Evolutionary conservation across 495 filamentous ascomycete genomes (phyloP).

Genomic region (Viridothelium virens): DNA sequence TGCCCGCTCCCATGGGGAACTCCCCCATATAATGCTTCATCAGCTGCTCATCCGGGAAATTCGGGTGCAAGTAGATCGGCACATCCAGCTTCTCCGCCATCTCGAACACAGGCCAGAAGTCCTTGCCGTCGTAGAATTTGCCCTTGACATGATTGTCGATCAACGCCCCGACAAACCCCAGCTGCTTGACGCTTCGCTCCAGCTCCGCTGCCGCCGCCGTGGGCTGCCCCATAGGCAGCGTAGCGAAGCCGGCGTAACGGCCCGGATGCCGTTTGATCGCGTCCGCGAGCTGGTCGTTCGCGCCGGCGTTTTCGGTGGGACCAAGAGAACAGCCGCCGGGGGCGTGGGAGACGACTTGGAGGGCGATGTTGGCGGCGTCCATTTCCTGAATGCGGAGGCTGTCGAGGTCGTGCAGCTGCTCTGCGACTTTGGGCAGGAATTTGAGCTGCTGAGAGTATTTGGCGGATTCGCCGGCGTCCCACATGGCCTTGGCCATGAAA

Average conservation of each 20-base stretch:
- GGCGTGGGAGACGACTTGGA: conserved; percentile 52
- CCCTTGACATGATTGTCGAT: conserved; percentile 48
- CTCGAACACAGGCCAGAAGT: conserved; percentile 43
- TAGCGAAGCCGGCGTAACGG: conserved; percentile 50
- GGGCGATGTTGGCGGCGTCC: conserved; percentile 42
- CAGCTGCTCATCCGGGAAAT: conserved; percentile 35
- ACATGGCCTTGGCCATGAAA: conserved; percentile 41
- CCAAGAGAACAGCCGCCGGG: conserved; percentile 33
- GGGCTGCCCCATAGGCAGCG: conserved; percentile 44
- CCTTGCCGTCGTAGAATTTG: conserved; percentile 41
- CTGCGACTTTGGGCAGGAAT: conserved; percentile 29
- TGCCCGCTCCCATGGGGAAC: conserved; percentile 32
- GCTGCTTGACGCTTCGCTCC: conserved; percentile 39
- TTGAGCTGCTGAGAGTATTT: conserved; percentile 33
- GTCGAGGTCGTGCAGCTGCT: conserved; percentile 37
- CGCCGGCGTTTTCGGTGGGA: conserved; percentile 32
- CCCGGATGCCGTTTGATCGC: conserved; percentile 40
- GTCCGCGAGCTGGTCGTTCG: conserved; percentile 48
- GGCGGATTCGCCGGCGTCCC: conserved; percentile 15
- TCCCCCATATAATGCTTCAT: conserved; percentile 37
- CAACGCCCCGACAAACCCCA: conserved; percentile 50
- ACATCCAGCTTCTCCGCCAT: conserved; percentile 46
- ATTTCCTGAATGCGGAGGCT: conserved; percentile 45
- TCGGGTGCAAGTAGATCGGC: conserved; percentile 53
- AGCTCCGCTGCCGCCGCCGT: conserved; percentile 43